Evolutionary conservation across 352 stramenopile species (phyloP).

Genomic region (Lagenidium sp.): DNA sequence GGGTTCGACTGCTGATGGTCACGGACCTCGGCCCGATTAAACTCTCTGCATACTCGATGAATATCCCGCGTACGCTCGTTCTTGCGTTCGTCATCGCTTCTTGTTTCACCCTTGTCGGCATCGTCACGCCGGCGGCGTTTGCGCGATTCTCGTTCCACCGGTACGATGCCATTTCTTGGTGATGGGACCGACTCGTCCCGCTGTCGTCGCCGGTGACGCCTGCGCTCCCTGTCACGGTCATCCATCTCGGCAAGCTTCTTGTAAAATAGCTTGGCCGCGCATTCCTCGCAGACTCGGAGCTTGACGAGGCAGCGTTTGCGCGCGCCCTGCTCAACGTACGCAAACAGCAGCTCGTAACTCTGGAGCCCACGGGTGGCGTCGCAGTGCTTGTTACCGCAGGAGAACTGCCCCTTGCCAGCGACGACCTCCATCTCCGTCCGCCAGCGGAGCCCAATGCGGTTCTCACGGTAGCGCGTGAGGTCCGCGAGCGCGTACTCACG

Average conservation of each 20-base stretch:
- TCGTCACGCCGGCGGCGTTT: too few relatives aligned
- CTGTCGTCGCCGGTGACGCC: neutral
- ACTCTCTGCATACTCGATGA: too few relatives aligned
- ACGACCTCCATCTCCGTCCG: constrained; percentile 71
- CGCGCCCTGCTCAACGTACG: constrained; percentile 54
- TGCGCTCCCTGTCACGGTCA: constrained; percentile 4
- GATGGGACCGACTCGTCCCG: too few relatives aligned
- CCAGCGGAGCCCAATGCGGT: constrained; percentile 69
- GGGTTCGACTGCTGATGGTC: too few relatives aligned
- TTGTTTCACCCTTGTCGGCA: too few relatives aligned
- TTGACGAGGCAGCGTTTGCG: constrained; percentile 74
- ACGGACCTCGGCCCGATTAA: too few relatives aligned
- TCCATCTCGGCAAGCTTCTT: constrained; percentile 29
- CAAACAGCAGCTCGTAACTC: constrained; percentile 79
- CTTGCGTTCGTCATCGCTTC: too few relatives aligned
- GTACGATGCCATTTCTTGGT: too few relatives aligned
- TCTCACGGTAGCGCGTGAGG: constrained; percentile 48
- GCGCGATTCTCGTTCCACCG: too few relatives aligned
- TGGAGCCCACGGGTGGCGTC: constrained; percentile 26
- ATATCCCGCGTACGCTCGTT: too few relatives aligned
- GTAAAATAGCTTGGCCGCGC: constrained; percentile 64
- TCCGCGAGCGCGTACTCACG: constrained; percentile 78
- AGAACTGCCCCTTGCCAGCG: constrained; percentile 70
- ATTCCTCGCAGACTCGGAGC: constrained; percentile 50
- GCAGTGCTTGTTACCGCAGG: constrained; percentile 70